Base-by-base conservation (phyloP, 2,329 filamentous ascomycete species). In the Neurospora sp. region DNA sequence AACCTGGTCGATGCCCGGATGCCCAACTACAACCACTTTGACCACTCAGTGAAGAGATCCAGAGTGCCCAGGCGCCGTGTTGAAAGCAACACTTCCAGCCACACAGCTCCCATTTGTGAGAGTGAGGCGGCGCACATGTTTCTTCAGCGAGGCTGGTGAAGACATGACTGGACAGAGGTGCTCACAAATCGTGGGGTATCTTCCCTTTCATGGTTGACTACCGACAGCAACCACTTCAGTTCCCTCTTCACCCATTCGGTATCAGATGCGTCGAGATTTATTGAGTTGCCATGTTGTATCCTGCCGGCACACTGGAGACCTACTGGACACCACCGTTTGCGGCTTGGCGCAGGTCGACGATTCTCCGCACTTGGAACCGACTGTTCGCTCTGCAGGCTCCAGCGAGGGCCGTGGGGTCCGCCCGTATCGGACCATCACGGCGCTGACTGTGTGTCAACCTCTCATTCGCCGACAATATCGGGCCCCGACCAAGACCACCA, bases 201-300 rank as follows among this genome's bases (percentile, higher is more conserved):
- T 62, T 62, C 28, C 28, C 52, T 62, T n/a, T 62, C 28, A 62
- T 62, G 28, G 52, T 62, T 33, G 52, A 62, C 12, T 36, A 33
- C 28, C 66, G 36, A 40, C 37, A 67, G 39, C 66, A 67, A 46
- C 19, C 41, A 3, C 38, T 71, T 65, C n/a, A 57, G 17, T 66
- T 36, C 62, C 19, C 19, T 72, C 75, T 57, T 74, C 71, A 69
- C 41, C 38, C 8, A 33, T 62, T 36, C 52, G n/a, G 28, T 15
- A 62, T 62, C 23, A 57, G 23, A 62, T 62, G 52, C 52, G 15
- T 62, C 52, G n/a, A 62, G 23, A n/a, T 62, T 62, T 62, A 62
- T 62, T 6, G 52, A 36, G 52, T 62, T 36, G 28, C 52, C 52
- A 17, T 62, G 23, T 62, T 33, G 28, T 36, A 62, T 36, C 15